Evolutionary conservation across 2,329 filamentous ascomycete species (phyloP), one percentile per base, ranked within the genome.

Genomic region (Trichoderma atroviride): DNA sequence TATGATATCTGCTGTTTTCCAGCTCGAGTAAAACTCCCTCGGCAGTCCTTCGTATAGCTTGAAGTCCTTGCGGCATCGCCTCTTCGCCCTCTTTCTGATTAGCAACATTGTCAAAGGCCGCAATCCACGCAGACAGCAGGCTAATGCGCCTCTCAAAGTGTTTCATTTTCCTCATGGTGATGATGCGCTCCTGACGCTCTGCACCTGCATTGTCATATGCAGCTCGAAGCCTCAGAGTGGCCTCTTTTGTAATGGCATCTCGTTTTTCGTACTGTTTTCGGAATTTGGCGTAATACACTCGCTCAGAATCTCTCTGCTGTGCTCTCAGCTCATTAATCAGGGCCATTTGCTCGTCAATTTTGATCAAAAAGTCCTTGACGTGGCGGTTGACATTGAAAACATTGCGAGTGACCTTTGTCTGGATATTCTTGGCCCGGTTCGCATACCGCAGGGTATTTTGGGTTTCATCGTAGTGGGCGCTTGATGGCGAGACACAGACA

Each of bases 301-400:
- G 88, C 77, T 98, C 96, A 5, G 91, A 91, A 68, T 98, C 92
- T 78, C 94, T 96, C 77, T 97, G 93, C 79, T 97, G 93, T 31
- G 92, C 92, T 81, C 96, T 94, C 68, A 99, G 87, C 78, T 98
- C 94, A 74, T 97, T 97, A 79, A 99, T 99, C 76, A 97, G 82
- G n/a, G 90, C 91, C 86, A 97, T 94, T 79, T 99, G 95, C 82
- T 99, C 96, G 77, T 99, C 95, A 75, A 99, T 99, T 86, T 98
- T 98, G 84, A 97, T 96, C 78, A 99, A 82, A 82, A 97, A 99
- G 81, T 99, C 96, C 83, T 99, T 99, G 76, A 99, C 96, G 81
- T 99, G 96, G 71, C 96, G 92, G 79, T 99, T 97, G 72, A 99
- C 96, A 79, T 99, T 99, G 83, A 96, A 99, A 29, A 98, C 94